Percentiles rank a stretch among this genome's conserved stretches.
These are phyloP conservation scores for Lactarius hatsudake DNA, from an alignment of 768 basidiomycete genomes.

Conservation along the genomic window DNA sequence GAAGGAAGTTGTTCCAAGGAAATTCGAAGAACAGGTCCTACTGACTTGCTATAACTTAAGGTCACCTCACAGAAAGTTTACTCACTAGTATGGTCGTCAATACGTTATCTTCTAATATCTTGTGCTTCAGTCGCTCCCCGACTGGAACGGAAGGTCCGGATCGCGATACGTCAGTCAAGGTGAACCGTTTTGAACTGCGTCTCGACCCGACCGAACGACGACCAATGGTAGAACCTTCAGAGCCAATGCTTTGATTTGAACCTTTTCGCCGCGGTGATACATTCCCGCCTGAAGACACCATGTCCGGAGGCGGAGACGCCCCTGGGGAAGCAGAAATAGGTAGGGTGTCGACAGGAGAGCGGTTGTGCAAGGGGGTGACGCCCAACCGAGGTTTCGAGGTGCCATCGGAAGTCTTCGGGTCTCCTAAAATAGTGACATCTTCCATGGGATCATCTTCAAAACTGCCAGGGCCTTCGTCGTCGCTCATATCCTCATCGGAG, in stretches of 20 bases:
- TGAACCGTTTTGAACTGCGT: slow-evolving; percentile 51
- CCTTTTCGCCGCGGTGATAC: slow-evolving; percentile 19
- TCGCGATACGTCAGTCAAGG: slow-evolving; percentile 34
- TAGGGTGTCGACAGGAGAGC: slow-evolving; percentile 22
- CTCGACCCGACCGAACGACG: slow-evolving; percentile 48
- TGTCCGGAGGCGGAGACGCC: not conserved
- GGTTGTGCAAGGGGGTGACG: slow-evolving; percentile 14
- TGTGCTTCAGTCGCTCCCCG: slow-evolving; percentile 78
- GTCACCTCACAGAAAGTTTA: slow-evolving; percentile 19
- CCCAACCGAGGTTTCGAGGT: slow-evolving; percentile 12
- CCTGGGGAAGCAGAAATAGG: slow-evolving; percentile 2
- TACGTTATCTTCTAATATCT: slow-evolving; percentile 72
- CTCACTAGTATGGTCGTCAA: slow-evolving; percentile 75
- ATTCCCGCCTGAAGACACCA: slow-evolving; percentile 4
- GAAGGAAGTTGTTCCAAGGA: slow-evolving; percentile 97
- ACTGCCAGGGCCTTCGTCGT: slow-evolving; percentile 63
- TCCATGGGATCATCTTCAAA: slow-evolving; percentile 82
- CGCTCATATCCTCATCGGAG: slow-evolving; percentile 78
- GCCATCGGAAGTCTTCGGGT: slow-evolving; percentile 35
- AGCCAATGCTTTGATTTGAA: slow-evolving; percentile 25
- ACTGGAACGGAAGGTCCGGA: slow-evolving; percentile 47
- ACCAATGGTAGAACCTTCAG: slow-evolving; percentile 27
- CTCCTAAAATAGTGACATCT: slow-evolving; percentile 76
- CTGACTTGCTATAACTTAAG: slow-evolving; percentile 16
- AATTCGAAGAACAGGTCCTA: slow-evolving; percentile 95